These are phyloP conservation scores for Wickerhamomyces ciferrii DNA, from an alignment of 805 yeast genomes.

Conservation along the genomic window DNA sequence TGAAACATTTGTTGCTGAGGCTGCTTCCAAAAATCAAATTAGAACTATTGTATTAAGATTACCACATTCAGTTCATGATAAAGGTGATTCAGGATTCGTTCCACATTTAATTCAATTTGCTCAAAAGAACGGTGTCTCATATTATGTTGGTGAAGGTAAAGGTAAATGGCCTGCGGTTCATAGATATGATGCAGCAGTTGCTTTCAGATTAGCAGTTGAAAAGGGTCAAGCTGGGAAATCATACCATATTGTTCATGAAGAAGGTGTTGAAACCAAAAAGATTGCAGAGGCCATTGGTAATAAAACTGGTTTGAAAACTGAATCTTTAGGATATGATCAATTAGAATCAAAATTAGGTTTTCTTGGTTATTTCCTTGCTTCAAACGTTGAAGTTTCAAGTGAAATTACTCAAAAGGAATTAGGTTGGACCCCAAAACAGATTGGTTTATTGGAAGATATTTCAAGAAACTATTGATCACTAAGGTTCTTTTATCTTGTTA, in stretches of 20 bases:
- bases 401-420: slow-evolving; percentile 17
- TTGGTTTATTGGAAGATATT: slow-evolving; percentile 21
- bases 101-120: slow-evolving; percentile 21
- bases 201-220: slow-evolving; percentile 23
- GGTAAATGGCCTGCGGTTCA: slow-evolving; percentile 28
- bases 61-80: slow-evolving; percentile 30
- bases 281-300: not conserved
- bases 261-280: slow-evolving; percentile 17
- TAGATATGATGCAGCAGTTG: slow-evolving; percentile 26
- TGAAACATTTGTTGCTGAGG: slow-evolving; percentile 10
- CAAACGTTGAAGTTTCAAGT: slow-evolving; percentile 9
- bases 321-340: slow-evolving; percentile 7
- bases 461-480: slow-evolving; percentile 7
- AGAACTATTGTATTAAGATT: slow-evolving; percentile 21
- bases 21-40: slow-evolving; percentile 18
- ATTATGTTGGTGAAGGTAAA: slow-evolving; percentile 30
- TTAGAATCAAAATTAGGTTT: slow-evolving; percentile 13
- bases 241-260: slow-evolving; percentile 23
- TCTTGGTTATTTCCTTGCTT: slow-evolving; percentile 9
- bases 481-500: too few species aligned
- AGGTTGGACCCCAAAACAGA: slow-evolving; percentile 22
- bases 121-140: slow-evolving; percentile 23
- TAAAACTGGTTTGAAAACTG: slow-evolving; percentile 6
- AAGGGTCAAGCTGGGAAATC: slow-evolving; percentile 21
- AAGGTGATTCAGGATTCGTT: slow-evolving; percentile 22